A percentile compares a stretch with the other conserved stretches of the same genome.
Conservation (phyloP, 2,329 filamentous ascomycete genomes). For the Parastagonospora avenae region DNA sequence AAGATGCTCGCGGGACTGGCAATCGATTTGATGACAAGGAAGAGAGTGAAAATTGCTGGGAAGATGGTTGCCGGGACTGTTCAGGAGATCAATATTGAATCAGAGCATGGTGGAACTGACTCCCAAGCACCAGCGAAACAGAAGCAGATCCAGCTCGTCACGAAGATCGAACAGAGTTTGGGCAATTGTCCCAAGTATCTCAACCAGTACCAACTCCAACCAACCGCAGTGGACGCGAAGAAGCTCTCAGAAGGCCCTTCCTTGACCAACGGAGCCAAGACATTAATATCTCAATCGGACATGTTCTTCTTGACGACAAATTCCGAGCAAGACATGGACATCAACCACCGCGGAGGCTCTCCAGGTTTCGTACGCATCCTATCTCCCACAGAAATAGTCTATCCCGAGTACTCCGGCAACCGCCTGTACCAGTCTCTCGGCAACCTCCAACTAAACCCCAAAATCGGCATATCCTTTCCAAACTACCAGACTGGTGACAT, state of each 20-base stretch:
- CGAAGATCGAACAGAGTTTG: conserved; percentile 72
- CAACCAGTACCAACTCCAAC: conserved; percentile 70
- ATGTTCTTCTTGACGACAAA: conserved; percentile 79
- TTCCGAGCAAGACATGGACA: conserved; percentile 72
- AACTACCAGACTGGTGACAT: conserved; percentile 75
- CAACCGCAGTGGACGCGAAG: conserved; percentile 59
- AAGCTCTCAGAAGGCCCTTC: conserved; percentile 55
- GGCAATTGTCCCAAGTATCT: conserved; percentile 89
- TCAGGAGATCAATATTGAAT: conserved; percentile 38
- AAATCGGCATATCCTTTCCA: conserved; percentile 72
- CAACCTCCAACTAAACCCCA: conserved; percentile 71
- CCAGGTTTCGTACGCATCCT: conserved; percentile 74
- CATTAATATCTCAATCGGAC: conserved; percentile 68
- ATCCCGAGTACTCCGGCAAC: conserved; percentile 87
- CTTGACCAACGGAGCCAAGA: conserved; percentile 61
- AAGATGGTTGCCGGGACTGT: conserved; percentile 69
- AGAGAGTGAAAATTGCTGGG: conserved; percentile 76
- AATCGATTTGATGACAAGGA: conserved; percentile 69
- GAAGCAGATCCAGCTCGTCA: conserved; percentile 62
- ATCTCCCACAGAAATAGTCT: conserved; percentile 67
- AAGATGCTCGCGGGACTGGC: conserved; percentile 67
- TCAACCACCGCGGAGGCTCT: conserved; percentile 78
- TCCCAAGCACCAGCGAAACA: conserved; percentile 18
- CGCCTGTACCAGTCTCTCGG: conserved; percentile 82
- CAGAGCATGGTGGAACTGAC: conserved; percentile 23